These are phyloP conservation scores for Lachnellula suecica DNA, from an alignment of 2,329 filamentous ascomycete genomes.

Conservation along the genomic window DNA sequence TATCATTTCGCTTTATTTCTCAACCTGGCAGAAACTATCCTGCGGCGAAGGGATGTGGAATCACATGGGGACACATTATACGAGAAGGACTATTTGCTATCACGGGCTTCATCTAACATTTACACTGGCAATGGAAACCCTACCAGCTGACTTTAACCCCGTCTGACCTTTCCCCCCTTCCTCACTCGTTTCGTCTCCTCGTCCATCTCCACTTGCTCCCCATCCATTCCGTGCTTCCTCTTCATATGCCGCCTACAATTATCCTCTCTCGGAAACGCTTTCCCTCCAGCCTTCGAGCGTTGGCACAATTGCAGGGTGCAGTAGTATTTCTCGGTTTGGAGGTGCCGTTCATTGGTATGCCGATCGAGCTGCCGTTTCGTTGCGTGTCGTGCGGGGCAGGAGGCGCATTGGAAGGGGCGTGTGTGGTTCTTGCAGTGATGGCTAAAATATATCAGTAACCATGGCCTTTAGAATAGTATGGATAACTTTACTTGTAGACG, in stretches of 20 bases:
- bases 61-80: not conserved
- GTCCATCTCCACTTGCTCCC: not conserved
- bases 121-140: not conserved
- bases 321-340: not conserved
- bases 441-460: not conserved
- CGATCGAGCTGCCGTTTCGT: slow-evolving; percentile 1
- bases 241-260: not conserved
- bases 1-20: no score
- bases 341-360: slow-evolving; percentile 1
- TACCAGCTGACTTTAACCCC: not conserved
- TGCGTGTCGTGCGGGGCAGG: not conserved
- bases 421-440: slow-evolving; percentile 3
- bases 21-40: not conserved
- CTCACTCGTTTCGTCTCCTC: not conserved
- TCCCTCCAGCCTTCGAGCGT: not conserved
- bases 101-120: not conserved
- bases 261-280: not conserved
- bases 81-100: not conserved
- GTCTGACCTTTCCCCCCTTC: not conserved
- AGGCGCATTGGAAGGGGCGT: not conserved
- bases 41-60: not conserved
- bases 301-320: not conserved
- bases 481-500: not conserved
- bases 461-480: not conserved
- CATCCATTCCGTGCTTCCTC: not conserved